Evolutionary conservation across 805 yeast genomes (phyloP), one percentile per base, ranked within the genome.

Genomic region (Saturnispora kantuleensis): DNA sequence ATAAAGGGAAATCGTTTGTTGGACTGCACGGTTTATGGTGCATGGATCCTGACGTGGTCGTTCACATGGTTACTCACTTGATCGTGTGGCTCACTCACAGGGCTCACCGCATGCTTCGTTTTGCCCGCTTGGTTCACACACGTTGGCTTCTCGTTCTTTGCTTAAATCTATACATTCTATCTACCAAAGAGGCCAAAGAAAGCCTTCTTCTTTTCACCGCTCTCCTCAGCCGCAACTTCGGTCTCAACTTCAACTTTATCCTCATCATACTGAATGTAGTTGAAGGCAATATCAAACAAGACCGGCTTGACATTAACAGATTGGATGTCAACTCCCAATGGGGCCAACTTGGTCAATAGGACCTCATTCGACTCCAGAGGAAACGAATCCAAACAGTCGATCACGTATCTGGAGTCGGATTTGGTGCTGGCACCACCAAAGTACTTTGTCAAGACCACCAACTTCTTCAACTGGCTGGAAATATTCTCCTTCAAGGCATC

Each of bases 241-340:
- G 38, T 11, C n/a, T 31, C 46, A 17, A 43, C 17, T 10, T 38
- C 37, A 37, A 47, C 35, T 16, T 18, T 31, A 28, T n/a, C 38
- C n/a, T 50, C 54, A n/a, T 65, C 67, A 55, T 79, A 80, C 31
- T 71, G 69, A 43, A 89, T 73, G 57, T 84, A 88, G 59, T 88
- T 89, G 68, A 71, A 89, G 0, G 95, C 97, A 51, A 86, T 69
- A 59, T 90, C 98, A 56, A 87, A 93, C 56, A 89, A 73, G 9
- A 88, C 95, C 0, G 98, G 96, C 63, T 93, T 90, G 46, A 81
- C 76, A 43, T 79, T 72, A 1, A 84, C 76, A 1, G 94, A 84
- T 50, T 65, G 67, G 35, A 87, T 40, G n/a, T 49, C 41, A 10
- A 60, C 55, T 4, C 58, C 55, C 15, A 66, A 47, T 42, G 62